These are phyloP conservation scores for Zygoascus bituminiphila DNA, from an alignment of 805 yeast species.

Conservation along the genomic window DNA sequence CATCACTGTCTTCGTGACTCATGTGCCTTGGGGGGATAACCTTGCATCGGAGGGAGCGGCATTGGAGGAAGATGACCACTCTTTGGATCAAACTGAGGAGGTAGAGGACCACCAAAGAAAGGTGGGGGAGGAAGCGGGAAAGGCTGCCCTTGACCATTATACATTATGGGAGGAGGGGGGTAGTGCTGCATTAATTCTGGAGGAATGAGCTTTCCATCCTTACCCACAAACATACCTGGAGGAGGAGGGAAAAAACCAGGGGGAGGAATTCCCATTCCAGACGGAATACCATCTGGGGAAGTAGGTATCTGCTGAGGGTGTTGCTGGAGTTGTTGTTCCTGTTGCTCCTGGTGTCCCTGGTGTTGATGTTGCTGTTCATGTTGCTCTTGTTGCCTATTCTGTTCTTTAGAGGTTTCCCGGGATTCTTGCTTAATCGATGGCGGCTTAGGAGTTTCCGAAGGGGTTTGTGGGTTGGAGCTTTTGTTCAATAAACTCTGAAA, in stretches of 20 bases:
- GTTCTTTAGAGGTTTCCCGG: not conserved
- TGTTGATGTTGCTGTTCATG: slow-evolving; percentile 3
- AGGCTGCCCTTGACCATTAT: slow-evolving; percentile 1
- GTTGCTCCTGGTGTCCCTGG: not conserved
- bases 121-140: slow-evolving; percentile 11
- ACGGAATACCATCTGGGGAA: slow-evolving; percentile 7
- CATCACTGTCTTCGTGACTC: slow-evolving; percentile 1
- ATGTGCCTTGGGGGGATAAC: slow-evolving; percentile 8
- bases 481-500: slow-evolving; percentile 21
- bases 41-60: slow-evolving; percentile 5
- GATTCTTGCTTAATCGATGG: not conserved
- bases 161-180: slow-evolving; percentile 8
- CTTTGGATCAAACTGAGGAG: slow-evolving; percentile 12
- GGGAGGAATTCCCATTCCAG: slow-evolving; percentile 7
- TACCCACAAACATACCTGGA: slow-evolving; percentile 15
- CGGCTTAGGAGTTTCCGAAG: not conserved
- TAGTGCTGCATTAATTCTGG: slow-evolving; percentile 11
- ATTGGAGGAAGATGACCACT: slow-evolving; percentile 7
- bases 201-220: slow-evolving; percentile 14
- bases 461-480: slow-evolving; percentile 6
- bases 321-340: slow-evolving; percentile 4
- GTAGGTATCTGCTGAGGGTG: slow-evolving; percentile 1
- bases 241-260: slow-evolving; percentile 10
- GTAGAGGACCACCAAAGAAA: slow-evolving; percentile 13
- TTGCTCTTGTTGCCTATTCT: not conserved